Evolutionary conservation across 2,329 filamentous ascomycete species (phyloP).

Genomic region (Apiospora koreana): DNA sequence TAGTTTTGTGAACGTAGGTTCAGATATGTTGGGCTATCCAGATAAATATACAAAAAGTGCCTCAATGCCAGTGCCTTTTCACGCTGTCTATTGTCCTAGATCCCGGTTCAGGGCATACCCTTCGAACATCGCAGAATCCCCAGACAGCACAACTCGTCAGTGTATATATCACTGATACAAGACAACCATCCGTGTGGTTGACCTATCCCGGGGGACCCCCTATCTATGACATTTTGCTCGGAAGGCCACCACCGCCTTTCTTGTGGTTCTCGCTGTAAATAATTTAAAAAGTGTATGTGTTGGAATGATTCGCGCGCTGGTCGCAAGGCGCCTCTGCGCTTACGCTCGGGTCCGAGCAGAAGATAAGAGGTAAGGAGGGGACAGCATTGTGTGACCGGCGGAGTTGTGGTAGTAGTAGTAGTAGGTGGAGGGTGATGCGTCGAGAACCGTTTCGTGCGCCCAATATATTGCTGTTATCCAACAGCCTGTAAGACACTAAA

Average conservation of each 20-base stretch:
- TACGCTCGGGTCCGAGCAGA: constrained; percentile 5
- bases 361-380: constrained; percentile 29
- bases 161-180: background rate
- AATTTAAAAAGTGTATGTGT: constrained; percentile 7
- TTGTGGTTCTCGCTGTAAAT: background rate
- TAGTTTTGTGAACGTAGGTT: constrained; percentile 7
- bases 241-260: background rate
- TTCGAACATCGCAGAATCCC: background rate
- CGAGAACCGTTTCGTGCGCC: constrained; percentile 10
- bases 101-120: constrained; percentile 5
- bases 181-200: background rate
- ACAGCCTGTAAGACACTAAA: constrained; percentile 29
- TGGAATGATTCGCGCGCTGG: constrained; percentile 6
- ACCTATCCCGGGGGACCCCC: background rate
- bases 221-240: constrained; percentile 8
- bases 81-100: constrained; percentile 2
- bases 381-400: constrained; percentile 24
- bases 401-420: background rate
- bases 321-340: constrained; percentile 8
- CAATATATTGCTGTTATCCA: constrained; percentile 14
- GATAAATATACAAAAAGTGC: constrained; percentile 12
- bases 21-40: constrained; percentile 11
- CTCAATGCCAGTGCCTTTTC: constrained; percentile 9
- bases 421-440: constrained; percentile 10
- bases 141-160: background rate